Base-by-base conservation (phyloP, 371 early-diverging fungal genomes). In the Rhizopus microsporus region DNA sequence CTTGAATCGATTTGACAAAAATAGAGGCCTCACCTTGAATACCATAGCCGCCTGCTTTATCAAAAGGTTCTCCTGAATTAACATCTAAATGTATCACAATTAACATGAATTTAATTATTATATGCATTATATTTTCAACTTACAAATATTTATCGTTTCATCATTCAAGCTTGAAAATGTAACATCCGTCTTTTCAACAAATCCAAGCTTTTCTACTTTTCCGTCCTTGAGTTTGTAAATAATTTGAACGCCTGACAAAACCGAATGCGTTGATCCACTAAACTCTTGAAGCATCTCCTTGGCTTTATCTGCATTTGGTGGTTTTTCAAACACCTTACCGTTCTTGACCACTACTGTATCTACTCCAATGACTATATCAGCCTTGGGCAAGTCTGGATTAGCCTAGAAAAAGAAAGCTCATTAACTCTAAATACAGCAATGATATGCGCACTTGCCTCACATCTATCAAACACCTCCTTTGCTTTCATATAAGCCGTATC, bases 41-140 rank as follows among this genome's bases (percentile, higher is more conserved):
- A 5, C 92, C 95, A 65, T 95, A 94, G 2, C 81, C 87, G 7
- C 94, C 95, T 9, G 94, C 92, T 77, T 94, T 94, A 63, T 90
- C 93, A 62, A 77, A 70, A 29, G 77, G 72, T 51, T 80, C 77
- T 42, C 75, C 74, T 34, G 73, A 64, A 30, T 56, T 63, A 54
- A 80, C 59, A 46, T 80, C 80, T 80, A 60, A 39, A 42, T 51
- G 59, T 65, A 47, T 33, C 15, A 46, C 34, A 45, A 49, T 45
- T 39, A 42, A 61, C 9, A 62, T 9, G 34, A 59, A 44, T 16
- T n/a, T 54, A 56, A 53, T 51, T 29, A 35, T 35, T 38, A 16
- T 37, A 42, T 46, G 44, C 29, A 50, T 40, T 40, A 67, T 53
- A 53, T 68, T 77, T 82, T 72, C 3, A 81, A 84, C 64, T 89